Conservation (phyloP, 169 alveolate genomes). For the Cryptosporidium sp. region DNA sequence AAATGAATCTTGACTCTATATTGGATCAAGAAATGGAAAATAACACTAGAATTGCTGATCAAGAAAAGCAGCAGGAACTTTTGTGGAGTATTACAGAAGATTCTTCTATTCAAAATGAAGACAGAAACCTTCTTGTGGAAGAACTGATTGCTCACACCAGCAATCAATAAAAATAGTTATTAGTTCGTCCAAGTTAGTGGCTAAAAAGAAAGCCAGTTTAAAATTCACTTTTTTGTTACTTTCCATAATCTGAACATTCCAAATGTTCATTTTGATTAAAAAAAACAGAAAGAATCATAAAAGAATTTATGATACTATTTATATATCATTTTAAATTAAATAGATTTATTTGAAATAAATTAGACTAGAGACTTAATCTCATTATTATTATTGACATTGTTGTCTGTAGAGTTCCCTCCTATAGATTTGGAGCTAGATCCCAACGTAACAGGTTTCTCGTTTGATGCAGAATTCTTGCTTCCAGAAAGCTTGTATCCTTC, state of each 20-base stretch:
- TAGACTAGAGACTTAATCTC: constrained; percentile 32
- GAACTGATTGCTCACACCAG: constrained; percentile 26
- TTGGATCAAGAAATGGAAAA: constrained; percentile 28
- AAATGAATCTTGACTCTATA: constrained; percentile 12
- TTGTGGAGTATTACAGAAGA: constrained; percentile 61
- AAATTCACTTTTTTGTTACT: neutral
- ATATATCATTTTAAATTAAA: constrained; percentile 13
- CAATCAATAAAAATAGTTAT: neutral
- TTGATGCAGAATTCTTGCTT: neutral
- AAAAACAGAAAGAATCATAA: neutral
- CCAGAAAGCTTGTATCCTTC: constrained; percentile 67
- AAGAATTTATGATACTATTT: neutral
- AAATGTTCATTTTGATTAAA: too few relatives aligned
- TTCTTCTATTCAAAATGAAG: constrained; percentile 29
- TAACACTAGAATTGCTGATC: neutral
- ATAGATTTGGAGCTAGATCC: constrained; percentile 26
- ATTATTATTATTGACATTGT: neutral
- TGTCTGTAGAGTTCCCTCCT: neutral
- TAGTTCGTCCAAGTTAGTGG: constrained; percentile 11
- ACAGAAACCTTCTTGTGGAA: constrained; percentile 16
- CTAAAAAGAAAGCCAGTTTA: neutral
- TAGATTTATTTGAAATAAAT: neutral
- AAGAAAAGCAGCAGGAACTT: constrained; percentile 52
- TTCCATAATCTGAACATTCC: neutral
- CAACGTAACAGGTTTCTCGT: constrained; percentile 22